Percentiles rank a stretch among this genome's conserved stretches.
Conservation (phyloP, 257 asterid genomes). For the Nicotiana undulata region DNA sequence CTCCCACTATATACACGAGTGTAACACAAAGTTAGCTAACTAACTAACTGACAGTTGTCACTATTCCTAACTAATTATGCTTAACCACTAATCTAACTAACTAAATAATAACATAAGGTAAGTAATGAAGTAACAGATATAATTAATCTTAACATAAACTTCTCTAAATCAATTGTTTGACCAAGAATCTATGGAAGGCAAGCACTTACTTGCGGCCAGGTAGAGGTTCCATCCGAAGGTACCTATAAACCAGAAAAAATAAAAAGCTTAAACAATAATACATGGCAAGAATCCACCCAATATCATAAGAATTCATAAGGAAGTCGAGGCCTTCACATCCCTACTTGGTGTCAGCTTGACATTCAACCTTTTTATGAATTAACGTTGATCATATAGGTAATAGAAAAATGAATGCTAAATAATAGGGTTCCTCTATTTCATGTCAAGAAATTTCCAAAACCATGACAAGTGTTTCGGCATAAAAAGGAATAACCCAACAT, state of each 20-base stretch:
- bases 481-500: neutral
- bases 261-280: slow-evolving; percentile 3
- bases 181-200: neutral
- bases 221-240: slow-evolving; percentile 87
- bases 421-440: neutral
- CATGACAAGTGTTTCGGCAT: neutral
- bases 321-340: neutral
- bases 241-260: slow-evolving; percentile 39
- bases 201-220: slow-evolving; percentile 97
- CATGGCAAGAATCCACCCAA: neutral
- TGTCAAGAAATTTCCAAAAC: neutral
- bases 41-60: too few relatives aligned
- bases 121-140: too few relatives aligned
- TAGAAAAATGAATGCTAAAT: neutral
- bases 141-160: too few relatives aligned
- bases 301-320: neutral
- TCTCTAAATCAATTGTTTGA: neutral
- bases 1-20: too few relatives aligned
- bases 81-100: too few relatives aligned
- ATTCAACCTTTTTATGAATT: too few relatives aligned
- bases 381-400: neutral
- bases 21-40: too few relatives aligned
- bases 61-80: too few relatives aligned
- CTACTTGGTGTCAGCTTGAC: neutral
- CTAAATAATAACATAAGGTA: too few relatives aligned